These are phyloP conservation scores for Ogataea philodendri DNA, from an alignment of 805 yeast genomes.

Conservation along the genomic window DNA sequence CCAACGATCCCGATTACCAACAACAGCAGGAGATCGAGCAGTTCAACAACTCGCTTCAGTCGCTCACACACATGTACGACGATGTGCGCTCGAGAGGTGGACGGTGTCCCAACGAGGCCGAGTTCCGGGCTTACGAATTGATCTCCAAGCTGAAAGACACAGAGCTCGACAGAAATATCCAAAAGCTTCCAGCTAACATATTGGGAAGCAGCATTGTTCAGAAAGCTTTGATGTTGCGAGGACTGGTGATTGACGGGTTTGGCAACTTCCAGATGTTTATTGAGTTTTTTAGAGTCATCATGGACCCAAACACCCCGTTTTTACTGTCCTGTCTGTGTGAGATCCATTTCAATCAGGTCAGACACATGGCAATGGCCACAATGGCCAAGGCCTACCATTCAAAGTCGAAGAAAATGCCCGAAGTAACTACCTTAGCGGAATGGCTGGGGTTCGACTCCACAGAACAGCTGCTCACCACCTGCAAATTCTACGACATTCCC, in stretches of 20 bases:
- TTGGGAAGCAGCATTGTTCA: constrained; percentile 58
- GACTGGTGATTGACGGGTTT: constrained; percentile 60
- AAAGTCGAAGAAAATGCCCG: constrained; percentile 62
- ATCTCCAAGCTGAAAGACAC: constrained; percentile 80
- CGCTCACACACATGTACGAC: constrained; percentile 81
- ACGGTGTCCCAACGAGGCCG: constrained; percentile 79
- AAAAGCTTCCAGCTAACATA: constrained; percentile 59
- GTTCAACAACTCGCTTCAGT: constrained; percentile 84
- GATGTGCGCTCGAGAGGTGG: constrained; percentile 74
- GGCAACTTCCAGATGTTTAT: constrained; percentile 61
- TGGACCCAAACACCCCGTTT: constrained; percentile 55
- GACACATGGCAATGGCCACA: constrained; percentile 70
- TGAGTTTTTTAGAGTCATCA: constrained; percentile 57
- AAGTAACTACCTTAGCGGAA: constrained; percentile 41
- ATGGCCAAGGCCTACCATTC: constrained; percentile 67
- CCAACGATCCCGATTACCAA: constrained; percentile 64
- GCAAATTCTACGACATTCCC: constrained; percentile 61
- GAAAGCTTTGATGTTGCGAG: constrained; percentile 68
- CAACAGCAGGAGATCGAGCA: constrained; percentile 96
- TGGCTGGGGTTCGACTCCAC: constrained; percentile 67
- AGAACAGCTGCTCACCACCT: constrained; percentile 53
- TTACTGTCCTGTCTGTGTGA: constrained; percentile 74
- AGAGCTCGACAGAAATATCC: constrained; percentile 75
- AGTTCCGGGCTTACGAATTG: constrained; percentile 84
- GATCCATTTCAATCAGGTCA: constrained; percentile 72